These are phyloP conservation scores for Anisodus acutangulus DNA, from an alignment of 257 asterid species.

Conservation along the genomic window DNA sequence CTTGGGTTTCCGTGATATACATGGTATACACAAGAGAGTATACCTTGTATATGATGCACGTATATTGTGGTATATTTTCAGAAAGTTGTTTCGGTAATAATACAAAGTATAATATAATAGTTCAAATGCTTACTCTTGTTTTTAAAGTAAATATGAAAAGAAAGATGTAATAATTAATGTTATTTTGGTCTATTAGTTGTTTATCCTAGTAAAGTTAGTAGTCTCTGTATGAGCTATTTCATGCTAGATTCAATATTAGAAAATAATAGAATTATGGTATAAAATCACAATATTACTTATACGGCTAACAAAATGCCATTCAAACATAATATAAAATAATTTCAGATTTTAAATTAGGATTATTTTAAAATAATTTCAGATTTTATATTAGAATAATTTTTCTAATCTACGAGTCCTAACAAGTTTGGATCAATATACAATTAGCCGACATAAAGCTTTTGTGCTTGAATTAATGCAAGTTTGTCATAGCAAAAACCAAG, in stretches of 20 bases:
- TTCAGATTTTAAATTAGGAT: neutral
- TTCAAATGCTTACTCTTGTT: too few relatives aligned
- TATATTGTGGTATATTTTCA: too few relatives aligned
- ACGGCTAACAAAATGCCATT: neutral
- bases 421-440: constrained; percentile 1
- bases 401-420: neutral
- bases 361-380: neutral
- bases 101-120: too few relatives aligned
- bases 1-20: too few relatives aligned
- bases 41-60: too few relatives aligned
- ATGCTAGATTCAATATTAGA: too few relatives aligned
- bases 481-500: constrained; percentile 4
- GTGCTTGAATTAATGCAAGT: constrained; percentile 28
- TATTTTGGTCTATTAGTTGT: neutral
- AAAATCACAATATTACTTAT: neutral
- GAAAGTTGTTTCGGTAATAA: too few relatives aligned
- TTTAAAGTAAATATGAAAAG: neutral
- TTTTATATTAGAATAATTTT: neutral
- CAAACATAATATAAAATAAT: neutral
- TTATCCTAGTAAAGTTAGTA: too few relatives aligned
- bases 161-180: neutral
- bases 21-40: too few relatives aligned
- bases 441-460: constrained; percentile 20
- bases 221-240: too few relatives aligned
- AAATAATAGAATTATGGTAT: neutral